Evolutionary conservation across 768 basidiomycete species (phyloP).

Genomic region (Tricholoma sp.): DNA sequence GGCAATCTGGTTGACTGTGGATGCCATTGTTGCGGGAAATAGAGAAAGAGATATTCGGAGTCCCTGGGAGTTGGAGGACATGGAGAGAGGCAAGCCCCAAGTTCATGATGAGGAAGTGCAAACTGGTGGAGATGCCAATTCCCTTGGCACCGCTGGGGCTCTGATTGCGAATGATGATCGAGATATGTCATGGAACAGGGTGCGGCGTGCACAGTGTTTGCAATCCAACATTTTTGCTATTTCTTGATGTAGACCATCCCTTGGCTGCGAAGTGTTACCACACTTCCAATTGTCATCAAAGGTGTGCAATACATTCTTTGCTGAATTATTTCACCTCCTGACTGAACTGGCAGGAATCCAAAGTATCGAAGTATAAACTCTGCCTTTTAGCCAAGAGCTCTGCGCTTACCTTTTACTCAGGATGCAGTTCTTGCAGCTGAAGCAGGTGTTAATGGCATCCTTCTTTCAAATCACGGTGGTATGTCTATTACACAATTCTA

Average conservation of each 20-base stretch:
- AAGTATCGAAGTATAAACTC: constrained; percentile 56
- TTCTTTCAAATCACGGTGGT: constrained; percentile 92
- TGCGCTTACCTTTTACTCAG: constrained; percentile 29
- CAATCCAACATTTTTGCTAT: background rate
- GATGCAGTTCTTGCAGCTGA: constrained; percentile 85
- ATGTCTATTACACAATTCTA: constrained; percentile 12
- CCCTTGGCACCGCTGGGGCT: constrained; percentile 63
- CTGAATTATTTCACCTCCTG: background rate
- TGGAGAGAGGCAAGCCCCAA: constrained; percentile 36
- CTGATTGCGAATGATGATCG: constrained; percentile 62
- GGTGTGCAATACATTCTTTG: constrained; percentile 30
- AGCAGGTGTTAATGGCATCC: constrained; percentile 81
- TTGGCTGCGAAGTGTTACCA: constrained; percentile 68
- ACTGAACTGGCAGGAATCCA: constrained; percentile 49
- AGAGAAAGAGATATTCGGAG: constrained; percentile 70
- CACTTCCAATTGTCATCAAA: constrained; percentile 70
- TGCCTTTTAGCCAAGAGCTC: background rate
- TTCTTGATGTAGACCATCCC: constrained; percentile 54
- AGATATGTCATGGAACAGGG: constrained; percentile 77
- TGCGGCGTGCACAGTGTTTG: constrained; percentile 16
- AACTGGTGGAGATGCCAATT: constrained; percentile 26
- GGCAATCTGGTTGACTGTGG: constrained; percentile 89
- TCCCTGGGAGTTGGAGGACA: constrained; percentile 53
- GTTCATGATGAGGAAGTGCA: constrained; percentile 23
- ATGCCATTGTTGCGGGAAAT: constrained; percentile 80